Evolutionary conservation across 805 yeast genomes (phyloP).

Genomic region (Saccharomyces jurei): DNA sequence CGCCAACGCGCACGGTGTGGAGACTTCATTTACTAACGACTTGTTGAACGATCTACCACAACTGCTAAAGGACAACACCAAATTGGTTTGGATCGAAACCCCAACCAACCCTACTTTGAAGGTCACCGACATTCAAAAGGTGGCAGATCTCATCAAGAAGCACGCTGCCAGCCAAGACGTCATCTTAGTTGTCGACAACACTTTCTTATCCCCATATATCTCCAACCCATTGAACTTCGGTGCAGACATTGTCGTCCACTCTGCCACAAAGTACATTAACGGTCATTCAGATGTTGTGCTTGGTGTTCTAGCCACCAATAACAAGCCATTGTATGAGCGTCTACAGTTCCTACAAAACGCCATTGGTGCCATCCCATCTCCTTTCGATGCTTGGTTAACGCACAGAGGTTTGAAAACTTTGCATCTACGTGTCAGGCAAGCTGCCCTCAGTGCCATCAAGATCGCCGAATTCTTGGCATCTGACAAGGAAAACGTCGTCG

Average conservation of each 20-base stretch:
- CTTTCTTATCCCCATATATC: slow-evolving; percentile 79
- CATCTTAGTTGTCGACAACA: slow-evolving; percentile 74
- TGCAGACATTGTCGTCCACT: slow-evolving; percentile 82
- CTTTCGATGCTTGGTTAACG: slow-evolving; percentile 88
- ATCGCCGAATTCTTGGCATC: slow-evolving; percentile 55
- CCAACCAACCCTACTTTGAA: slow-evolving; percentile 84
- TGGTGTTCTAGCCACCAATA: slow-evolving; percentile 72
- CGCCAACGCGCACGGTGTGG: slow-evolving; percentile 71
- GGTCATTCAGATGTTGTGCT: slow-evolving; percentile 90
- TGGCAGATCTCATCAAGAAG: slow-evolving; percentile 44
- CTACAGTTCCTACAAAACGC: slow-evolving; percentile 79
- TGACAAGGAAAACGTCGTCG: slow-evolving; percentile 42
- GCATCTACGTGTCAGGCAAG: slow-evolving; percentile 69
- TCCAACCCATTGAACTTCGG: slow-evolving; percentile 78
- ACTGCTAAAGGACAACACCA: slow-evolving; percentile 54
- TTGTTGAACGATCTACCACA: slow-evolving; percentile 50
- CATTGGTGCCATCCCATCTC: slow-evolving; percentile 81
- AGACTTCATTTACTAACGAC: slow-evolving; percentile 57
- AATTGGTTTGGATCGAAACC: slow-evolving; percentile 78
- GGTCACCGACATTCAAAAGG: slow-evolving; percentile 64
- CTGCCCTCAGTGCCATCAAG: slow-evolving; percentile 54
- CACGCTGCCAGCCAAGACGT: slow-evolving; percentile 42
- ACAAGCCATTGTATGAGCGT: slow-evolving; percentile 49
- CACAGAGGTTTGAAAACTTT: slow-evolving; percentile 86
- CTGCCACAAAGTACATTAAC: slow-evolving; percentile 83